Conservation (phyloP, 2,329 filamentous ascomycete genomes). For the Nemania sp. region DNA sequence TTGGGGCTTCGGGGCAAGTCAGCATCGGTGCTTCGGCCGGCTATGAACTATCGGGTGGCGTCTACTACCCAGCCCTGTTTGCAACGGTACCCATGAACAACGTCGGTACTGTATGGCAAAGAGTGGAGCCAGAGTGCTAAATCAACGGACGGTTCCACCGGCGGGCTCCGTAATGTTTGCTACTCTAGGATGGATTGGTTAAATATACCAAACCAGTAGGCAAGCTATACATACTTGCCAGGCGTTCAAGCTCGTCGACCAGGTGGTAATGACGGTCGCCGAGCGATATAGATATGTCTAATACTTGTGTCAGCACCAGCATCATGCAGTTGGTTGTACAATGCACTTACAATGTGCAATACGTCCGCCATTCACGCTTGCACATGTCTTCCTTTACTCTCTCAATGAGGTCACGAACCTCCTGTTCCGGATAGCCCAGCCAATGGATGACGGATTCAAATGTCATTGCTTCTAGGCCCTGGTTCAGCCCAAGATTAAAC, state of each 20-base stretch:
- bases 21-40: constrained; percentile 3
- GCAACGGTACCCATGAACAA: constrained; percentile 17
- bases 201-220: constrained; percentile 39
- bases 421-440: constrained; percentile 64
- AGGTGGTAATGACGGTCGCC: constrained; percentile 43
- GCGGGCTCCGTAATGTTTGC: constrained; percentile 33
- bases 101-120: constrained; percentile 18
- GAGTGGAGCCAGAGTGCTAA: constrained; percentile 14
- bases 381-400: constrained; percentile 77
- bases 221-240: constrained; percentile 36
- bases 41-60: constrained; percentile 2
- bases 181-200: constrained; percentile 30
- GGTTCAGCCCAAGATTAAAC: constrained; percentile 83
- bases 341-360: constrained; percentile 78
- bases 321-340: constrained; percentile 25
- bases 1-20: constrained; percentile 6
- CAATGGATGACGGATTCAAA: constrained; percentile 78
- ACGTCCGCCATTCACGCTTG: constrained; percentile 75
- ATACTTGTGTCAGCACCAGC: constrained; percentile 36
- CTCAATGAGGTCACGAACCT: constrained; percentile 74
- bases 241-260: constrained; percentile 45
- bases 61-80: constrained; percentile 14
- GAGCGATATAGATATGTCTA: constrained; percentile 49
- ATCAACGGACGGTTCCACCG: constrained; percentile 28
- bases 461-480: constrained; percentile 79